phyloP scores from a whole-genome alignment of 257 asterid genomes.

The Galeopsis tetrahit region DNA sequence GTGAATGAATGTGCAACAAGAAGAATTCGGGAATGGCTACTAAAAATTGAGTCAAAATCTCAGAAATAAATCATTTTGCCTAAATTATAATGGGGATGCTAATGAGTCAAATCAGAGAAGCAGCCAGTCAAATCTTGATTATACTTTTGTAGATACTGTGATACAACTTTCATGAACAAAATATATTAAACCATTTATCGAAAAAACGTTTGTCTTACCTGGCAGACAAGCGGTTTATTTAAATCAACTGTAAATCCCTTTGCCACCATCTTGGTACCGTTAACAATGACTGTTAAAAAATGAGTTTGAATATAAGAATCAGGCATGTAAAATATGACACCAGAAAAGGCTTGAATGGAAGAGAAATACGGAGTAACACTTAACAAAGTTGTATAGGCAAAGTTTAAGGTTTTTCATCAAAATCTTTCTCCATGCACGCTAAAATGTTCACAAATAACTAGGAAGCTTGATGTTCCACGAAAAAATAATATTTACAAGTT shows the following conservation, averaged over 20 bases:
- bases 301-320: slow-evolving; percentile 18
- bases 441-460: neutral
- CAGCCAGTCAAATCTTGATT: neutral
- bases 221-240: slow-evolving; percentile 73
- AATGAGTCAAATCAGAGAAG: neutral
- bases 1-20: neutral
- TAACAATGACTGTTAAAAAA: slow-evolving; percentile 18
- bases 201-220: slow-evolving; percentile 43
- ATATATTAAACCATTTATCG: neutral
- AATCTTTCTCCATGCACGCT: slow-evolving; percentile 6
- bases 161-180: neutral
- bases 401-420: neutral
- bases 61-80: neutral
- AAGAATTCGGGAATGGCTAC: neutral
- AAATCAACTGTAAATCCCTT: slow-evolving; percentile 66
- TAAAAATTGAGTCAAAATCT: slow-evolving; percentile 15
- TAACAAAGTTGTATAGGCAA: neutral
- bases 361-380: no score
- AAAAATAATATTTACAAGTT: neutral
- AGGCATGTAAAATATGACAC: slow-evolving; percentile 6
- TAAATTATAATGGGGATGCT: neutral
- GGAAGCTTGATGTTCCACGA: neutral
- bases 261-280: slow-evolving; percentile 58
- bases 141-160: neutral
- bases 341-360: slow-evolving; percentile 2